phyloP scores from a whole-genome alignment of 202 grass and related monocot species.

The Digitaria exilis region DNA sequence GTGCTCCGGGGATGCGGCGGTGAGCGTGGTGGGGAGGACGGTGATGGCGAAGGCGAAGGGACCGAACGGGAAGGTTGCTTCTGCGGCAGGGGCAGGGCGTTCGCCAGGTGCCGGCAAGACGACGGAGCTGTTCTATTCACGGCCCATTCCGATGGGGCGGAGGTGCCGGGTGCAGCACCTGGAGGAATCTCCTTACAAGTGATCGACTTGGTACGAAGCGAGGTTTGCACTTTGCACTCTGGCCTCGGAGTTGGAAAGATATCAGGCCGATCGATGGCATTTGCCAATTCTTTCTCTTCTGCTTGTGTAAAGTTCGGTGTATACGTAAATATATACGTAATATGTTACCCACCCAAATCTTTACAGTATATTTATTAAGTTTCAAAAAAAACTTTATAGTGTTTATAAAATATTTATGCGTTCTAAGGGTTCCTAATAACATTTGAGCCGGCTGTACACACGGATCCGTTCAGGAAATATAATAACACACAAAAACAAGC shows the following conservation, averaged over 20 bases:
- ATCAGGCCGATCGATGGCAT: too few species aligned
- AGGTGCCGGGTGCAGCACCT: constrained; percentile 51
- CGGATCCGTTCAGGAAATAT: too few species aligned
- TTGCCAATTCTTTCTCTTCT: neutral
- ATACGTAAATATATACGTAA: too few species aligned
- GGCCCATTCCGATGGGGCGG: constrained; percentile 49
- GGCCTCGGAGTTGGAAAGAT: too few species aligned
- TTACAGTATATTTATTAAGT: too few species aligned
- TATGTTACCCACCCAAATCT: too few species aligned
- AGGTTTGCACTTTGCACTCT: neutral
- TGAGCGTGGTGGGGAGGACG: neutral
- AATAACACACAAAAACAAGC: too few species aligned
- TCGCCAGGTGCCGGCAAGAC: neutral
- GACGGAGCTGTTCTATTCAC: constrained; percentile 49
- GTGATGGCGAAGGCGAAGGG: neutral
- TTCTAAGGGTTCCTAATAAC: too few species aligned
- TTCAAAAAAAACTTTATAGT: too few species aligned
- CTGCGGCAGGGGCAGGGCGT: too few species aligned
- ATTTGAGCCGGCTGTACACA: too few species aligned
- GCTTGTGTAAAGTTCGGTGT: neutral
- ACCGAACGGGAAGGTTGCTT: too few species aligned
- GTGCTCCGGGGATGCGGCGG: neutral
- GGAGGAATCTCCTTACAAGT: constrained; percentile 42
- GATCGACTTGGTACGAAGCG: neutral
- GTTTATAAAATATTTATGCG: neutral